These are phyloP conservation scores for Tricladium varicosporioides DNA, from an alignment of 2,329 filamentous ascomycete species.

Conservation along the genomic window DNA sequence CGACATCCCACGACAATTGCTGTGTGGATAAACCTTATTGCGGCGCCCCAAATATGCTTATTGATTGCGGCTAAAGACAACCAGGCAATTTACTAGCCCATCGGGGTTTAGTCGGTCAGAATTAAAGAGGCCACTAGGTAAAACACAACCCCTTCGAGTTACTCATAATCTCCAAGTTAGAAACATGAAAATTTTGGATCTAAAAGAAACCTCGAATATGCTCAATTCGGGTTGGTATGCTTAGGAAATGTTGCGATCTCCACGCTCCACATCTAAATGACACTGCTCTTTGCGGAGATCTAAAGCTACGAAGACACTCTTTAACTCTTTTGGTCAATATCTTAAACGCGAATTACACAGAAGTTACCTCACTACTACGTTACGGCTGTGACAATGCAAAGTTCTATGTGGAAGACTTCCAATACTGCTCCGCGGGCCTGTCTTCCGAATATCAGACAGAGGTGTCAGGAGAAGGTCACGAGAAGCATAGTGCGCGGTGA, in stretches of 20 bases:
- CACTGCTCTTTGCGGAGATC: too few species aligned
- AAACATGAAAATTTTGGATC: background rate
- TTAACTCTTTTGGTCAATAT: too few species aligned
- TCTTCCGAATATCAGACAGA: background rate
- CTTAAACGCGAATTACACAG: too few species aligned
- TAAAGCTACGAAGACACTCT: too few species aligned
- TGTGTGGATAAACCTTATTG: background rate
- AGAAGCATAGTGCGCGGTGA: background rate
- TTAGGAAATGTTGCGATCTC: too few species aligned
- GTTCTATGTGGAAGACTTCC: background rate
- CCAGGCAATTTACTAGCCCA: background rate
- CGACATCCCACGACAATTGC: background rate
- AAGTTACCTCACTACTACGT: too few species aligned
- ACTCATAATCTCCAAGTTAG: too few species aligned
- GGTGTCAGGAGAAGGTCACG: background rate
- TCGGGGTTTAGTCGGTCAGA: background rate
- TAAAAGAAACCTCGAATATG: background rate
- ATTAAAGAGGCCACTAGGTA: background rate
- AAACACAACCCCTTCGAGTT: background rate
- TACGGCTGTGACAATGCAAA: too few species aligned
- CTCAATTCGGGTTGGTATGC: background rate
- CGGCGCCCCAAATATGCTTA: background rate
- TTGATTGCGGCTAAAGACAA: constrained; percentile 4
- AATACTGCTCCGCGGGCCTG: constrained; percentile 6
- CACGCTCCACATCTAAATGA: too few species aligned